Evolutionary conservation across 2,329 filamentous ascomycete species (phyloP).

Genomic region (Ascocoryne sarcoides): DNA sequence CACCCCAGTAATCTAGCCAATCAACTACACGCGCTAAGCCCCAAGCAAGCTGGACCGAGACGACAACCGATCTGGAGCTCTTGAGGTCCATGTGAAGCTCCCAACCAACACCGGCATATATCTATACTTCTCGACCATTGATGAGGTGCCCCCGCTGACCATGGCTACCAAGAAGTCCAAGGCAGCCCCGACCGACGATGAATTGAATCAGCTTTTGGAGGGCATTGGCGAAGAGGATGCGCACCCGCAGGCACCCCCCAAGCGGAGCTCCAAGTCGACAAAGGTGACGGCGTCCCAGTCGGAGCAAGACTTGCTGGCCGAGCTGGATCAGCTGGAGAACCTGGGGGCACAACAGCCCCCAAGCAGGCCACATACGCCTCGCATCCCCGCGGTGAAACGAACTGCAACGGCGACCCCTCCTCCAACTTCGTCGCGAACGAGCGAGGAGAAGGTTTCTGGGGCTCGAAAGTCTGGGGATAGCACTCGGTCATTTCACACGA

Average conservation of each 20-base stretch:
- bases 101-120: too few species aligned
- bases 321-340: constrained; percentile 82
- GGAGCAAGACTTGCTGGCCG: constrained; percentile 72
- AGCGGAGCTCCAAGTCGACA: constrained; percentile 29
- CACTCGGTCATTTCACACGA: constrained; percentile 59
- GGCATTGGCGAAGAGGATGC: constrained; percentile 46
- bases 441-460: constrained; percentile 51
- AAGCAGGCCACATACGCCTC: constrained; percentile 76
- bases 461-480: constrained; percentile 71
- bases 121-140: too few species aligned
- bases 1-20: too few species aligned
- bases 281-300: constrained; percentile 29
- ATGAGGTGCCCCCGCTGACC: too few species aligned
- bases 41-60: too few species aligned
- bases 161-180: constrained; percentile 57
- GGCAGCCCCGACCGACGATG: constrained; percentile 47
- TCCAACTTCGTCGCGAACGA: constrained; percentile 43
- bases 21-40: too few species aligned
- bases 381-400: constrained; percentile 44
- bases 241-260: constrained; percentile 37
- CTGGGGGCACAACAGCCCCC: constrained; percentile 55
- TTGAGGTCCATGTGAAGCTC: too few species aligned
- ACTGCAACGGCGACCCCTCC: constrained; percentile 41
- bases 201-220: constrained; percentile 57
- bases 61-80: too few species aligned